Evolutionary conservation across 164 flowering plant species (phyloP).

Genomic region (Vitis riparia): DNA sequence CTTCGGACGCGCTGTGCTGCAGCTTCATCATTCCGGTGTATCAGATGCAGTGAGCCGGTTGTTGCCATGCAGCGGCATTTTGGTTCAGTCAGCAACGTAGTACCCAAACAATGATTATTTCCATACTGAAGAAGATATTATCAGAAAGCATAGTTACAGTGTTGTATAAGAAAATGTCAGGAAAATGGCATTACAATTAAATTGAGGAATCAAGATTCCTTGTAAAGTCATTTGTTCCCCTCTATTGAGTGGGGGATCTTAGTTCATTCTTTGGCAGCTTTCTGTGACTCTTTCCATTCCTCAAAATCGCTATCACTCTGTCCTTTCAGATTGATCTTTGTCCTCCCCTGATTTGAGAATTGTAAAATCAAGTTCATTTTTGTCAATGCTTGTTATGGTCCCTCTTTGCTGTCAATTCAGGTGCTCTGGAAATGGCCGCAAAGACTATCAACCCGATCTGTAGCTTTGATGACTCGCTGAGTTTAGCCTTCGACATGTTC

Average conservation of each 20-base stretch:
- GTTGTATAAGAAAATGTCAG: slow-evolving; percentile 12
- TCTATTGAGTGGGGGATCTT: slow-evolving; percentile 5
- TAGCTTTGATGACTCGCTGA: too few species aligned
- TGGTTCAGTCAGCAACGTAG: slow-evolving; percentile 20
- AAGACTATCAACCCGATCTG: too few species aligned
- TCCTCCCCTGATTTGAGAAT: too few species aligned
- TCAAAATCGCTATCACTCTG: not conserved
- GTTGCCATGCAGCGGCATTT: slow-evolving; percentile 82
- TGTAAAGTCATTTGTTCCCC: slow-evolving; percentile 13
- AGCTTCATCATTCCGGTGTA: slow-evolving; percentile 63
- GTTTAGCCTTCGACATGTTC: too few species aligned
- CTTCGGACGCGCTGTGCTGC: slow-evolving; percentile 89
- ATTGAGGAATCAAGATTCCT: slow-evolving; percentile 4
- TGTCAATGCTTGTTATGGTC: too few species aligned
- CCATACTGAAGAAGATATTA: not conserved
- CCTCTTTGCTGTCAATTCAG: too few species aligned
- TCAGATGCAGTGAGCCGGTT: slow-evolving; percentile 80
- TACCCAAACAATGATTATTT: slow-evolving; percentile 29
- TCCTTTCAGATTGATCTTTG: not conserved
- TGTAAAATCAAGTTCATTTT: too few species aligned
- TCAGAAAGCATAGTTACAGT: not conserved
- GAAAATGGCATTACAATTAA: slow-evolving; percentile 5
- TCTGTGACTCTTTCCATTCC: not conserved
- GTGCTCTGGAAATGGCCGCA: too few species aligned
- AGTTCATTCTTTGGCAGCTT: slow-evolving; percentile 21